Conservation (phyloP, 441 rosid species). For the Populus tomentosa region DNA sequence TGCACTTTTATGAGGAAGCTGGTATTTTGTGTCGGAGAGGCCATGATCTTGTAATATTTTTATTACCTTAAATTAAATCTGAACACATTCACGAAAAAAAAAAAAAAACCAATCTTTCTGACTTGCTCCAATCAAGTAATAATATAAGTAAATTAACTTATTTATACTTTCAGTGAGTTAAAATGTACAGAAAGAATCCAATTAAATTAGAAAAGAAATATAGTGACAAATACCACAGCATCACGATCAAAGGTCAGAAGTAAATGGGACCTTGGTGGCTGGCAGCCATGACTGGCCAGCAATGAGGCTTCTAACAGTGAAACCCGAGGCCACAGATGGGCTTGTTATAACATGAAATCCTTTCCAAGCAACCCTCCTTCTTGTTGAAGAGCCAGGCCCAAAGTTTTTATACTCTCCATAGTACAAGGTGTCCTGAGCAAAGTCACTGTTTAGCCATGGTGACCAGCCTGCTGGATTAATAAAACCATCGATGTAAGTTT, state of each 20-base stretch:
- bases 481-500: conserved; percentile 40
- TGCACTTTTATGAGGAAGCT: no score
- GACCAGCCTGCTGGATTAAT: conserved; percentile 68
- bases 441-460: conserved; percentile 44
- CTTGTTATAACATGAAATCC: conserved; percentile 53
- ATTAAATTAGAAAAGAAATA: neutral
- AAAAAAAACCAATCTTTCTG: neutral
- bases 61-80: no score
- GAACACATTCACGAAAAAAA: neutral
- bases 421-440: conserved; percentile 54
- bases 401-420: conserved; percentile 52
- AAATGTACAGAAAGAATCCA: neutral
- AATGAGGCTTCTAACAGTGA: conserved; percentile 38
- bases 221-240: neutral
- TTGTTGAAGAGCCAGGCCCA: conserved; percentile 50
- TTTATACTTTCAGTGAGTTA: neutral
- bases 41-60: neutral
- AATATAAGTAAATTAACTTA: neutral
- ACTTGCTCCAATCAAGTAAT: neutral
- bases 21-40: no score
- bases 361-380: conserved; percentile 45
- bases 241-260: conserved; percentile 30
- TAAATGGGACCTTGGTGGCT: conserved; percentile 45
- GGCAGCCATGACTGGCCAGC: conserved; percentile 58
- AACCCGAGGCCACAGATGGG: conserved; percentile 32